A percentile compares a stretch with the other conserved stretches of the same genome.
phyloP scores from a whole-genome alignment of 345 rosid species.

The Melaleuca quinquenervia region DNA sequence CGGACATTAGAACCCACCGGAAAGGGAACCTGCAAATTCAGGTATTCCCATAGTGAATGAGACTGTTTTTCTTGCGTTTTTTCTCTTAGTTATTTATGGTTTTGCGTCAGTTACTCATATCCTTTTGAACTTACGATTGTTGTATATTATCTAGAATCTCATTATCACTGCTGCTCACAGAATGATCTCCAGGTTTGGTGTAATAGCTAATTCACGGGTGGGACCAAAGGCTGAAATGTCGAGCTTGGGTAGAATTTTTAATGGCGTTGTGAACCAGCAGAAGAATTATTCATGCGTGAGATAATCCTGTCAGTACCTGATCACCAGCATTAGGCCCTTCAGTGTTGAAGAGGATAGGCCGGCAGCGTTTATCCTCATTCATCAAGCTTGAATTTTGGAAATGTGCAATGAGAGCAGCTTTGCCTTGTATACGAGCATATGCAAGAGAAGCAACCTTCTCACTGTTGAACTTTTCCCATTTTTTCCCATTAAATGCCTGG shows the following conservation, averaged over 20 bases:
- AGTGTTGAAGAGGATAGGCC: constrained; percentile 62
- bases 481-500: constrained; percentile 68
- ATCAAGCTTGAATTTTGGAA: constrained; percentile 78
- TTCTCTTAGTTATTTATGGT: background rate
- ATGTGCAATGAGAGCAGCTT: constrained; percentile 59
- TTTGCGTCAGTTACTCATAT: background rate
- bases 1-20: constrained; percentile 53
- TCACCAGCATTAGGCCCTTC: constrained; percentile 70
- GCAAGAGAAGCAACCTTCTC: constrained; percentile 72
- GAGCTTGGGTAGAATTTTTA: background rate
- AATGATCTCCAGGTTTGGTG: background rate
- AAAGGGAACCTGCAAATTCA: constrained; percentile 41
- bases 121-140: background rate
- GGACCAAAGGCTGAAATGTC: background rate
- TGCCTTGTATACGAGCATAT: constrained; percentile 75
- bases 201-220: background rate
- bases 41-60: background rate
- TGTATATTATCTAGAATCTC: background rate
- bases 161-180: background rate
- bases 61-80: background rate
- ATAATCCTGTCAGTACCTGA: constrained; percentile 27
- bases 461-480: constrained; percentile 81
- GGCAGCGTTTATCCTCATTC: constrained; percentile 72
- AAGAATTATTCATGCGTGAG: background rate
- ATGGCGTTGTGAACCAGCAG: background rate